These are phyloP conservation scores for Rhodotorula toruloides DNA, from an alignment of 768 basidiomycete species.

Conservation along the genomic window DNA sequence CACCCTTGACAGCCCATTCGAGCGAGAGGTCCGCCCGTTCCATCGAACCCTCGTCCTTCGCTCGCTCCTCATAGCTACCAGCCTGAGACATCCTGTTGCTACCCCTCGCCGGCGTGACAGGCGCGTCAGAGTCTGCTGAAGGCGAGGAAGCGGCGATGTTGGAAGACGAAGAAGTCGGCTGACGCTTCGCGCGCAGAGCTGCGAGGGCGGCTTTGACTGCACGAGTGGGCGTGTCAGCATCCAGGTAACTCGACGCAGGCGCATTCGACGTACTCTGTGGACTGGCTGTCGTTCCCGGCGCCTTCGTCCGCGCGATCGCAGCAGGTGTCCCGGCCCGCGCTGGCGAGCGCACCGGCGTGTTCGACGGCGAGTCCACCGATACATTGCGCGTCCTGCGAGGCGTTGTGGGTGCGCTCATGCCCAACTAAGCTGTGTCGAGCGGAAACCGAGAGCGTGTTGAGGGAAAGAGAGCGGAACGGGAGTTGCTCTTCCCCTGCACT, in stretches of 20 bases:
- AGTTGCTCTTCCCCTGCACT: too few relatives aligned
- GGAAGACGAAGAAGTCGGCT: constrained; percentile 1
- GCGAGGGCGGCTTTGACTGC: constrained; percentile 32
- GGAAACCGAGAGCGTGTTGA: neutral
- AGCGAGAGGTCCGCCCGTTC: neutral
- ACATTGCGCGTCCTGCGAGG: neutral
- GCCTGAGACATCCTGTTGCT: too few relatives aligned
- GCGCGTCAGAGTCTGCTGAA: neutral
- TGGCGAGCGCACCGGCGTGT: neutral
- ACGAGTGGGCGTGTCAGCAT: neutral
- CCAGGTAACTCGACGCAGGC: accelerated
- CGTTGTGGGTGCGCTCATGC: neutral
- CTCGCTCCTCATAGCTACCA: neutral
- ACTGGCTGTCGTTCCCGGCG: neutral
- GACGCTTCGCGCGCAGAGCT: constrained; percentile 17
- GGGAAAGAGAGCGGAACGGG: too few relatives aligned
- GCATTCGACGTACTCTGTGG: constrained; percentile 19
- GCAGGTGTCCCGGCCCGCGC: neutral
- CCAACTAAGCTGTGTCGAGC: neutral
- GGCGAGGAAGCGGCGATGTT: neutral
- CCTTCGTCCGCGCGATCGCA: too few relatives aligned
- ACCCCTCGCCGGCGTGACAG: neutral
- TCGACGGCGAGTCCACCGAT: neutral
- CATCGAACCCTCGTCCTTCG: neutral
- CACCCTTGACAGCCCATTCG: constrained; percentile 21